phyloP scores from a whole-genome alignment of 305 asterid species.

The Andrographis paniculata region DNA sequence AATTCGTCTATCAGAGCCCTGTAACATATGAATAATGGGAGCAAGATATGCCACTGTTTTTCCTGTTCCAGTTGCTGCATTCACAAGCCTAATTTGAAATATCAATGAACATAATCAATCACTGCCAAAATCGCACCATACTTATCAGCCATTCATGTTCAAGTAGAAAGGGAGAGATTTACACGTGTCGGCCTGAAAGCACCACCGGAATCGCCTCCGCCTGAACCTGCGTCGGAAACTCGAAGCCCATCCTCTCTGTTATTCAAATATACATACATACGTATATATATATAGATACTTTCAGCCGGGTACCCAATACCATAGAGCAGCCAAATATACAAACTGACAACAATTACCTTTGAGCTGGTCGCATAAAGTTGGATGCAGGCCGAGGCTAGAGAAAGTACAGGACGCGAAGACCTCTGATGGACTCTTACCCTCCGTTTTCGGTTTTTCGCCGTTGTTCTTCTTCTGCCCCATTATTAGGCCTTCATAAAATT shows the following conservation, averaged over 20 bases:
- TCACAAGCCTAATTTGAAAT: slow-evolving; percentile 57
- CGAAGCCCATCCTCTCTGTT: slow-evolving; percentile 80
- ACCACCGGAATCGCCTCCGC: slow-evolving; percentile 87
- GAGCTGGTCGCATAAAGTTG: slow-evolving; percentile 73
- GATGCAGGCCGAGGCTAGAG: slow-evolving; percentile 78
- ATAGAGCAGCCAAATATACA: not conserved
- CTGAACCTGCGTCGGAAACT: slow-evolving; percentile 75
- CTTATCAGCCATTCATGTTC: not conserved
- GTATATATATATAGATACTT: no score
- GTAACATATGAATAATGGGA: slow-evolving; percentile 81
- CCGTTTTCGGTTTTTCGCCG: slow-evolving; percentile 21
- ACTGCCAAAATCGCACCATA: slow-evolving; percentile 1
- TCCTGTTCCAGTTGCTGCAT: slow-evolving; percentile 96
- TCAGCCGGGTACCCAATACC: not conserved
- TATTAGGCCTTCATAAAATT: slow-evolving; percentile 12
- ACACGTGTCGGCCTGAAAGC: slow-evolving; percentile 84
- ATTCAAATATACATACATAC: not conserved
- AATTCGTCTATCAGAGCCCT: slow-evolving; percentile 45
- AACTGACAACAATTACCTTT: slow-evolving; percentile 36
- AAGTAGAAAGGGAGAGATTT: slow-evolving; percentile 14
- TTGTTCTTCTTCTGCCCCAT: slow-evolving; percentile 24
- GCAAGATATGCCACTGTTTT: slow-evolving; percentile 92
- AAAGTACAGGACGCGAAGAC: slow-evolving; percentile 81
- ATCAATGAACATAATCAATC: slow-evolving; percentile 14
- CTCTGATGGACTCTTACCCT: slow-evolving; percentile 28